Conservation (phyloP, 768 basidiomycete genomes). For the Kwoniella heveanensis region DNA sequence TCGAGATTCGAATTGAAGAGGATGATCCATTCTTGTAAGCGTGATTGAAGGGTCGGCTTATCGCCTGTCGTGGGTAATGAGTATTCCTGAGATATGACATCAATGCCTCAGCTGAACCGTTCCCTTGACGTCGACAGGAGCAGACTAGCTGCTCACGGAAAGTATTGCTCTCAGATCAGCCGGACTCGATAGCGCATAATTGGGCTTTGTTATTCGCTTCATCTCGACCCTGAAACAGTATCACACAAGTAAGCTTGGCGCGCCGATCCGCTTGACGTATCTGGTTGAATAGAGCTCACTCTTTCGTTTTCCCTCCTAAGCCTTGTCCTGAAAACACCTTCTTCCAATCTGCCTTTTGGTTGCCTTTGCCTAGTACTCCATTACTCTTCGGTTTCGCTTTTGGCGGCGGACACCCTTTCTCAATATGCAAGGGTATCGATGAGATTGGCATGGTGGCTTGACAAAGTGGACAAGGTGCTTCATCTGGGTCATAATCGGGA, state of each 20-base stretch:
- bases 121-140: neutral
- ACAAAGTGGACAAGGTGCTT: conserved; percentile 69
- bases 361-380: conserved; percentile 22
- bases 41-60: conserved; percentile 32
- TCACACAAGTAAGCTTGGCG: neutral
- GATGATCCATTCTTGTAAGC: conserved; percentile 54
- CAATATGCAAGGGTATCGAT: conserved; percentile 69
- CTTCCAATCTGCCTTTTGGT: conserved; percentile 51
- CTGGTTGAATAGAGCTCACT: conserved; percentile 20
- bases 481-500: conserved; percentile 22
- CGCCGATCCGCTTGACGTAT: neutral
- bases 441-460: conserved; percentile 59
- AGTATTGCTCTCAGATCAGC: conserved; percentile 42
- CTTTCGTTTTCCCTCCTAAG: conserved; percentile 18
- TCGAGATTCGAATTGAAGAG: conserved; percentile 55
- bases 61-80: conserved; percentile 45
- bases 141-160: conserved; percentile 18
- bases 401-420: conserved; percentile 61
- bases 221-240: conserved; percentile 32
- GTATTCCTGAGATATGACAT: conserved; percentile 27
- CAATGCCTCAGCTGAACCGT: neutral
- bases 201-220: conserved; percentile 51
- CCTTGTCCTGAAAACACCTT: conserved; percentile 48
- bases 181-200: conserved; percentile 46
- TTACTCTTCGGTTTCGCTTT: conserved; percentile 30